Evolutionary conservation across 495 filamentous ascomycete species (phyloP).

Genomic region (Pyrenopolyporus hunteri): DNA sequence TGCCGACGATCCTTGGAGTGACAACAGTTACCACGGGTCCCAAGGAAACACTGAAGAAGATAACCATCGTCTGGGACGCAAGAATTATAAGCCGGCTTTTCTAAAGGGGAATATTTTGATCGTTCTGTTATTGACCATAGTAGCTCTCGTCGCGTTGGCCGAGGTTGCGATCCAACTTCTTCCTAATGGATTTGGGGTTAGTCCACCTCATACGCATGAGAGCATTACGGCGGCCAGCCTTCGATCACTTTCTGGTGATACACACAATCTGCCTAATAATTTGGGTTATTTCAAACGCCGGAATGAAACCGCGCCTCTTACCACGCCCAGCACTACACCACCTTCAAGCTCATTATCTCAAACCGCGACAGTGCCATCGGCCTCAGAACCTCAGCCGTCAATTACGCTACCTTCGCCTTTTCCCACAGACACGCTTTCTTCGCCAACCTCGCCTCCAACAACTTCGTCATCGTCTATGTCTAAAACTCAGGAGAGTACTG

Average conservation of each 20-base stretch:
- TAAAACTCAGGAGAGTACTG: neutral
- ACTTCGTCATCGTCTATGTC: neutral
- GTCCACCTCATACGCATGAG: conserved; percentile 2
- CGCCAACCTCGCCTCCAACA: neutral
- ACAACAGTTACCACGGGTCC: conserved; percentile 33
- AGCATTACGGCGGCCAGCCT: conserved; percentile 18
- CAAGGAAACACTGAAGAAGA: conserved; percentile 28
- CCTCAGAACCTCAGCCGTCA: neutral
- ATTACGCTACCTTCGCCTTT: too few relatives aligned
- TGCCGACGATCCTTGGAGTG: conserved; percentile 23
- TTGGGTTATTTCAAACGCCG: conserved; percentile 16
- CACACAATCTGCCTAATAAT: neutral
- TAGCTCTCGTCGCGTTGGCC: conserved; percentile 21
- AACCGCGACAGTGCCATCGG: neutral
- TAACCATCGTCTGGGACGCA: neutral
- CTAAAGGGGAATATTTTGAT: conserved; percentile 24
- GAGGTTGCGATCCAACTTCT: conserved; percentile 35
- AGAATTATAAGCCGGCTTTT: conserved; percentile 33
- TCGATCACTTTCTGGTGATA: neutral
- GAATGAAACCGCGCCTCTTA: conserved; percentile 9
- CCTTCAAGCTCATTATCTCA: neutral
- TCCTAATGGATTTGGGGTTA: conserved; percentile 17
- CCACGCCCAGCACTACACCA: neutral
- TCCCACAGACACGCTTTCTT: too few relatives aligned
- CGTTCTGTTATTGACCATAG: conserved; percentile 16